Evolutionary conservation across 1,284 basidiomycete species (phyloP).

Genomic region (Trametes sp.): DNA sequence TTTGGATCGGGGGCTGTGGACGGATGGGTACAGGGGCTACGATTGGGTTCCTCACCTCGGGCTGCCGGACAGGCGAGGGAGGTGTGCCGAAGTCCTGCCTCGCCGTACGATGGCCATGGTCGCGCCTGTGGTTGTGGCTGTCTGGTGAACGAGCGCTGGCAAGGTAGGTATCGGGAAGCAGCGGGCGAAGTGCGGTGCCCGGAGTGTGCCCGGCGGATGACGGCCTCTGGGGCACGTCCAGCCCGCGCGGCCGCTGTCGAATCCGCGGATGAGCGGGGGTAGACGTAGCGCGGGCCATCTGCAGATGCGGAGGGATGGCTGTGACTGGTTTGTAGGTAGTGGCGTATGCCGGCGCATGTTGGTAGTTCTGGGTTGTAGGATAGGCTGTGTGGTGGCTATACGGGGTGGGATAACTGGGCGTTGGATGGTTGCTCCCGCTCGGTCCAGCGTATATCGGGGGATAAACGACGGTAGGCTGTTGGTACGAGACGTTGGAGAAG

Average conservation of each 20-base stretch:
- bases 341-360: neutral
- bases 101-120: neutral
- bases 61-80: neutral
- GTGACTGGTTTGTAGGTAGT: no score
- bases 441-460: neutral
- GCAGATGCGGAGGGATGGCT: neutral
- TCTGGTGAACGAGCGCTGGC: neutral
- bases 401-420: no score
- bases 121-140: neutral
- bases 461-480: no score
- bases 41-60: neutral
- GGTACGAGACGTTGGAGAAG: neutral
- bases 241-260: neutral
- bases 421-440: no score
- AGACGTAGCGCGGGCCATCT: neutral
- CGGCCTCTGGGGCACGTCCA: neutral
- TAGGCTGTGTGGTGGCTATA: no score
- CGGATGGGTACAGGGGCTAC: neutral
- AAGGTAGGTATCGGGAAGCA: neutral
- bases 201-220: constrained; percentile 8
- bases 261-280: neutral
- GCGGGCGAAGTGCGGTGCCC: neutral
- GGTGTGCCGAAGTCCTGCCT: neutral
- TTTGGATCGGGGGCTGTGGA: neutral
- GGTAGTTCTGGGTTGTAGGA: neutral